Base-by-base conservation (phyloP, 352 stramenopile genomes). In the Thalassiosira mediterranea region DNA sequence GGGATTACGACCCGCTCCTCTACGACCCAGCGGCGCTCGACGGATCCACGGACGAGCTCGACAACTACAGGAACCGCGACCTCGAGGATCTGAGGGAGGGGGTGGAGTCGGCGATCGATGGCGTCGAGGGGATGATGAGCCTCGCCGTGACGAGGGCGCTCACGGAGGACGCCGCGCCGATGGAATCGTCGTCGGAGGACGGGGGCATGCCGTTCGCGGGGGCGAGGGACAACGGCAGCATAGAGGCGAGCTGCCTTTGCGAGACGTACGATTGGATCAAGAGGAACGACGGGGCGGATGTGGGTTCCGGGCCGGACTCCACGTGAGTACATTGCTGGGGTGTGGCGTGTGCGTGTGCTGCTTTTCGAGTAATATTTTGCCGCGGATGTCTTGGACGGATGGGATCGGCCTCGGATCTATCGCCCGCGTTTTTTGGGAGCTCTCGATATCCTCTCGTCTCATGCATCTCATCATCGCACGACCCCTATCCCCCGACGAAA, bases 21-120 rank as follows among this genome's bases (percentile, higher is more conserved):
- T 29, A 61, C 15, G 42, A 70, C 15, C 62, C 62, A 17, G 52
- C 32, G 8, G n/a, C 44, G 0, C 59, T 70, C 17, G 62, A 73
- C 38, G 61, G 71, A 0, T 64, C 40, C 29, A 32, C 7, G 7
- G 87, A 92, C 76, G 87, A 90, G 61, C 84, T 92, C 65, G 87
- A 92, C 64, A 81, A 89, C 63, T 92, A 86, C 60, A 88, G 86
- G 57, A 85, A 92, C 69, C 73, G 88, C 52, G 82, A 89, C 48
- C 29, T 92, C 8, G 87, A 92, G 76, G 71, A 80, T 48, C 80
- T 92, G 48, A 56, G 87, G 52, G 51, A 68, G 5, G 68, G 76
- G 21, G 71, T 92, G 1, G 83, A 89, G 70, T 72, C 60, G 53
- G 73, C 65, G 29, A 21, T 90, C 1, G 32, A 71, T 19, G 77